Evolutionary conservation across 1,284 basidiomycete genomes (phyloP).

Genomic region (Trichosporon ovoides): DNA sequence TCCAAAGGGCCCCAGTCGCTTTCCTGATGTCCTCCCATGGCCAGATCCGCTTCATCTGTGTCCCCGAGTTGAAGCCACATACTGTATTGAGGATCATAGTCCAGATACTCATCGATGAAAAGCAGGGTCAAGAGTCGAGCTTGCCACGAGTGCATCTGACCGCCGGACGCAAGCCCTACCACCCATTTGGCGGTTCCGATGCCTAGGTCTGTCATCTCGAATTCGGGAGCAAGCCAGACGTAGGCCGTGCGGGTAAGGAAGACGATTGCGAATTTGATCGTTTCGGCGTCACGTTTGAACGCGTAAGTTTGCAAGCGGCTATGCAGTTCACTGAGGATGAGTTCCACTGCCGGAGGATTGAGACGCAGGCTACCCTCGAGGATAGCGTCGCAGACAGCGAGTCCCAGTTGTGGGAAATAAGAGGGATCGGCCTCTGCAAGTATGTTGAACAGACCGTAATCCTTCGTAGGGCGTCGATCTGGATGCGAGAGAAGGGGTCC

Average conservation of each 20-base stretch:
- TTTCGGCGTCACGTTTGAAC: conserved; percentile 56
- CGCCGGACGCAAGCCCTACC: conserved; percentile 50
- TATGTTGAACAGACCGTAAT: conserved; percentile 60
- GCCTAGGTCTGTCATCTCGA: conserved; percentile 53
- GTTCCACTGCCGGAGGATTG: conserved; percentile 53
- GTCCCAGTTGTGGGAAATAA: conserved; percentile 60
- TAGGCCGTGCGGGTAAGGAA: conserved; percentile 62
- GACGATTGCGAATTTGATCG: conserved; percentile 58
- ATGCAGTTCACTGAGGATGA: conserved; percentile 57
- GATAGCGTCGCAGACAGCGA: conserved; percentile 58
- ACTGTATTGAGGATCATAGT: conserved; percentile 53
- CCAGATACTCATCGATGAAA: conserved; percentile 64
- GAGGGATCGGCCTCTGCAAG: conserved; percentile 55
- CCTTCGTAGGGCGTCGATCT: conserved; percentile 58
- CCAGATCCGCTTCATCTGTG: conserved; percentile 27
- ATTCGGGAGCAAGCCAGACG: conserved; percentile 57
- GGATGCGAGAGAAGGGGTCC: conserved; percentile 52
- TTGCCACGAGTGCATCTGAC: conserved; percentile 60
- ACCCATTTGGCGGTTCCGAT: conserved; percentile 57
- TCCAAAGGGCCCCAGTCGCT: conserved; percentile 24
- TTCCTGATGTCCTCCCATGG: conserved; percentile 20
- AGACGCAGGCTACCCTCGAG: conserved; percentile 57
- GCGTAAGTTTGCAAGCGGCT: conserved; percentile 58
- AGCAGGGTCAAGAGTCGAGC: conserved; percentile 61
- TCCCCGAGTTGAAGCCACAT: conserved; percentile 29